Evolutionary conservation across 1,284 basidiomycete genomes (phyloP), one percentile per base, ranked within the genome.

Genomic region (Leccinum variabile): DNA sequence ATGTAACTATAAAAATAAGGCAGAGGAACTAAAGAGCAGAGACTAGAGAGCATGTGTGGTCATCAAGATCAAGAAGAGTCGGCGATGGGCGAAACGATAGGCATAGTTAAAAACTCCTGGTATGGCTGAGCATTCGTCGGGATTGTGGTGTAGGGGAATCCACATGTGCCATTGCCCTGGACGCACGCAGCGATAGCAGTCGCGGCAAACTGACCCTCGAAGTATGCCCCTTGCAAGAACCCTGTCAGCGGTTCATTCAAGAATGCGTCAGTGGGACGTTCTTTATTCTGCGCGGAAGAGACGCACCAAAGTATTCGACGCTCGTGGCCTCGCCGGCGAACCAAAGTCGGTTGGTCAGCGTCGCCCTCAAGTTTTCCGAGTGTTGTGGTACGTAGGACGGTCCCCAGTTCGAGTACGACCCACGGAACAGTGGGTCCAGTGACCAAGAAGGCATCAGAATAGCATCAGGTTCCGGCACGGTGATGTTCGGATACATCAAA

Each of bases 401-500:
- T 46, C 18, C 87, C 86, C 87, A 89, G 65, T 89, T 90, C 14
- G 84, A 86, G 69, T 87, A 90, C 7, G 86, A 83, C 3, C 89
- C 89, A 11, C 85, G 80, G 73, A 80, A 88, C 16, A 89, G 75
- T 6, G 82, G 82, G 65, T 89, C 81, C 13, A 73, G 71, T 49
- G 78, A 70, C 89, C 88, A 90, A 7, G 81, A 75, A 4, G 82
- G 81, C 67, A 86, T 83, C 66, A 80, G 78, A 70, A 90, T 84
- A 53, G 80, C 82, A 3, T 77, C 68, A 0, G 87, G 87, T 2
- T 79, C 74, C 6, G 87, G 85, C 10, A 89, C 78, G 14, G 77
- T 78, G 60, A 75, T 72, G 62, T 82, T 77, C 3, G 84, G 83
- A 72, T 80, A 87, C 86, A 89, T 90, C 10, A 75, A 68, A 1